Conservation (phyloP, 2,329 filamentous ascomycete genomes). For the Myotisia sp. region DNA sequence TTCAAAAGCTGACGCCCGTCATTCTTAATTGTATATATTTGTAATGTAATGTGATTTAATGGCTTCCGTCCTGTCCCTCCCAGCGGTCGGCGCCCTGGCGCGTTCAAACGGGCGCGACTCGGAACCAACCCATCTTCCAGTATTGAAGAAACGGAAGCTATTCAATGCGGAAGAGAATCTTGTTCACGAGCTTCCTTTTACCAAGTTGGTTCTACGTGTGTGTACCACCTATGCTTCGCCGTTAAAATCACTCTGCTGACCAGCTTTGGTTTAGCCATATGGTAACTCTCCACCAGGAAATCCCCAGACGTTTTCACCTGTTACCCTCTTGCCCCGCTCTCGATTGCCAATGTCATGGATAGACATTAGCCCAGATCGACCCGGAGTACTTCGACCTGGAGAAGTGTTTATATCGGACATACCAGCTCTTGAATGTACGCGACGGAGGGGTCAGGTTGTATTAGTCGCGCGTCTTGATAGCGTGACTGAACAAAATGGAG, state of each 20-base stretch:
- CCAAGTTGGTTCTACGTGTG: neutral
- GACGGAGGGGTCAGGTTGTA: conserved; percentile 18
- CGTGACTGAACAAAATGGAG: neutral
- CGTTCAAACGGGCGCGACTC: too few species aligned
- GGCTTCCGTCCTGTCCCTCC: neutral
- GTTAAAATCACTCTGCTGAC: too few species aligned
- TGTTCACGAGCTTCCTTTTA: neutral
- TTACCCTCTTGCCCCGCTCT: conserved; percentile 24
- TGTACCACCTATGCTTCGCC: too few species aligned
- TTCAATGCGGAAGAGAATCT: neutral
- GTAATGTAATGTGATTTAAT: conserved; percentile 2
- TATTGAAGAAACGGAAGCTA: neutral
- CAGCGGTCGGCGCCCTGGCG: neutral
- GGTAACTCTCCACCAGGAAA: conserved; percentile 23
- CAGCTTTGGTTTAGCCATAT: conserved; percentile 25
- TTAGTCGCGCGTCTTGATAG: conserved; percentile 20
- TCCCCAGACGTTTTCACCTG: conserved; percentile 23
- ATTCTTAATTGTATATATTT: neutral
- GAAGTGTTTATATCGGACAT: conserved; percentile 28
- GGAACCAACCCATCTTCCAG: too few species aligned
- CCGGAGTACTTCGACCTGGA: conserved; percentile 19
- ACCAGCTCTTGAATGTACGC: conserved; percentile 21
- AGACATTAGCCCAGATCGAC: conserved; percentile 18
- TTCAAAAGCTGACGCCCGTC: too few species aligned
- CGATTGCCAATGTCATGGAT: conserved; percentile 28